Base-by-base conservation (phyloP, 108 stramenopile genomes). In the Parmales sp. region DNA sequence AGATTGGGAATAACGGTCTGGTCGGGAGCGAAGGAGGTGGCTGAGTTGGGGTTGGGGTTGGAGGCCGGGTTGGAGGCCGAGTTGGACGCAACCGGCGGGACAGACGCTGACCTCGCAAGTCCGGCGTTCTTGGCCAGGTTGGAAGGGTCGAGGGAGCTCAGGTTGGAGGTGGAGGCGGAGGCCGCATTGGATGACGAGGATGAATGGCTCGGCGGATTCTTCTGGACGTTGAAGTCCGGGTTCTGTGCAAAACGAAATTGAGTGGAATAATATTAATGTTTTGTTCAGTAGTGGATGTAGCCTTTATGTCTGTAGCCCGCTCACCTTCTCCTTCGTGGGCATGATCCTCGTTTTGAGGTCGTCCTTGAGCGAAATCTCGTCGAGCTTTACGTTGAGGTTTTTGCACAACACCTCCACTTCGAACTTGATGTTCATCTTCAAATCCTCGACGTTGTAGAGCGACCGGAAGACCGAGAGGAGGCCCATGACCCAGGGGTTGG, bases 351-450 rank as follows among this genome's bases (percentile, higher is more conserved):
- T 83, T 5, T 77, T 72, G n/a, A 93, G 74, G 48, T 88, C 88
- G 37, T 76, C 75, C 18, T 82, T 80, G 51, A 83, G 79, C 13
- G 92, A 91, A 45, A 99, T 91, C 37, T 95, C 97, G 45, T 90
- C 91, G 25, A 98, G 69, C 48, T 84, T 91, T 1, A 97, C 76
- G 48, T 88, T 87, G 37, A 99, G 76, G 74, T 94, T 93, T 81
- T 97, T 98, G 83, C 95, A 98, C 9, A 99, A 78, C 39, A 98
- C 94, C 78, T 97, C 95, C 37, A 99, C 89, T 75, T 97, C 98
- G 68, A 99, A 99, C 74, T 97, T 97, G 82, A 99, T 95, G 74
- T 98, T 99, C 89, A 98, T 94, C 78, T 98, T 98, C 70, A 99
- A 83, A 64, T 96, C 93, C 36, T 94, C 89, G 37, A 99, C 92